Conservation (phyloP, 2,329 filamentous ascomycete species). For the Mycosphaerella sp. region DNA sequence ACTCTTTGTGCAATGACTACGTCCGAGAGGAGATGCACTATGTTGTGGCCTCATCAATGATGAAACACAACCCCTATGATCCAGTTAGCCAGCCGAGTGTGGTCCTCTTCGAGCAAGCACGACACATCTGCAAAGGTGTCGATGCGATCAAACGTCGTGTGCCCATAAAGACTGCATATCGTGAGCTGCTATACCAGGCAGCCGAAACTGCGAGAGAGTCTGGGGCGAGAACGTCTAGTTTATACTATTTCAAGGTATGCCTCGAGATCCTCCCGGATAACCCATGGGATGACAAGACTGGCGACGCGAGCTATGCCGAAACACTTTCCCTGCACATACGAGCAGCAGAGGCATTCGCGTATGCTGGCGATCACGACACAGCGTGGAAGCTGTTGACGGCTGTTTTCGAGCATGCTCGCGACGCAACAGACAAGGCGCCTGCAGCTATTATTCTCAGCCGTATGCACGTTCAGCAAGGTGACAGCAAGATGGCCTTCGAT, state of each 20-base stretch:
- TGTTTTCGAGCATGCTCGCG: conserved; percentile 64
- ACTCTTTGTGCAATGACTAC: conserved; percentile 60
- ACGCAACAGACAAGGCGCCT: conserved; percentile 68
- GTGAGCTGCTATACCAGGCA: conserved; percentile 71
- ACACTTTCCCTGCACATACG: conserved; percentile 73
- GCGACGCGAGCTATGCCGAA: conserved; percentile 79
- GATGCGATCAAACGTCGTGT: conserved; percentile 65
- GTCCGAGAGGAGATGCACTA: conserved; percentile 80
- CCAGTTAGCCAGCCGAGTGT: conserved; percentile 46
- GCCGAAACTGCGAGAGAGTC: conserved; percentile 74
- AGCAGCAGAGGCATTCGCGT: conserved; percentile 75
- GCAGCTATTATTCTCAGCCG: conserved; percentile 79
- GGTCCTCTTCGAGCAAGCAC: conserved; percentile 63
- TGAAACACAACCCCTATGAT: conserved; percentile 61
- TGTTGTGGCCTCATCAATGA: conserved; percentile 72
- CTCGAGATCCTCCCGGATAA: conserved; percentile 71
- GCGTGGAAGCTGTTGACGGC: conserved; percentile 63
- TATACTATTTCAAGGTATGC: conserved; percentile 74
- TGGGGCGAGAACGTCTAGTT: conserved; percentile 72
- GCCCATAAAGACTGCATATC: conserved; percentile 50
- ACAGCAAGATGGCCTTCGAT: conserved; percentile 62
- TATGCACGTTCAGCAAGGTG: conserved; percentile 67
- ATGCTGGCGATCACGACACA: conserved; percentile 64
- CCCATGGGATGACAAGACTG: conserved; percentile 62
- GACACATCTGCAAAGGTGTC: conserved; percentile 73